These are phyloP conservation scores for Fusarium citri DNA, from an alignment of 2,329 filamentous ascomycete genomes.

Conservation along the genomic window DNA sequence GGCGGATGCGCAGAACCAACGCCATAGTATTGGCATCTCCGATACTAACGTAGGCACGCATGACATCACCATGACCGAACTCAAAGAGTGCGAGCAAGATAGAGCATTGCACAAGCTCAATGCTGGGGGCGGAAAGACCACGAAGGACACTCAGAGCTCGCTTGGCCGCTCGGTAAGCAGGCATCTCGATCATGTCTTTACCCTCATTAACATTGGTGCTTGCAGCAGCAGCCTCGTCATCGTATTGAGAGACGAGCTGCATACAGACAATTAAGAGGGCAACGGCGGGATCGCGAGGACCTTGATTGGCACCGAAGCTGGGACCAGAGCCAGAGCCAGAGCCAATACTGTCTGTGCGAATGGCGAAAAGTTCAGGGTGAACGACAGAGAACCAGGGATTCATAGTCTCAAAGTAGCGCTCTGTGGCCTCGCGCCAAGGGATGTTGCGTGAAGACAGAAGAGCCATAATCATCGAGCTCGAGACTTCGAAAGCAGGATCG, in stretches of 20 bases:
- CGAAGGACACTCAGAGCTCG: conserved; percentile 53
- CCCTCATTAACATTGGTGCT: conserved; percentile 45
- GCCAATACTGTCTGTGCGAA: conserved; percentile 39
- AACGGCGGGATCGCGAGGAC: conserved; percentile 45
- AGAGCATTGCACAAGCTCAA: conserved; percentile 57
- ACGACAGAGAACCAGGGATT: conserved; percentile 58
- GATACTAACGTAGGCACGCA: conserved; percentile 57
- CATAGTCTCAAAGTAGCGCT: conserved; percentile 55
- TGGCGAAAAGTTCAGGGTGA: conserved; percentile 54
- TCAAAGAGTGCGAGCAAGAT: conserved; percentile 58
- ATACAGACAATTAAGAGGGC: conserved; percentile 58
- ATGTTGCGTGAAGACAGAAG: conserved; percentile 51
- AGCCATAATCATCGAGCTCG: conserved; percentile 54
- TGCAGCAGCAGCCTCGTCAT: conserved; percentile 51
- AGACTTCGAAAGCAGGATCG: conserved; percentile 50
- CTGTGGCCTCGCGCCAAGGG: conserved; percentile 53
- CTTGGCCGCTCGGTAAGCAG: conserved; percentile 55
- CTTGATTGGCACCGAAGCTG: conserved; percentile 26
- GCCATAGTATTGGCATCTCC: conserved; percentile 55
- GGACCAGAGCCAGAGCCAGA: conserved; percentile 16
- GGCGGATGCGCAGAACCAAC: conserved; percentile 51
- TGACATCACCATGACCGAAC: conserved; percentile 57
- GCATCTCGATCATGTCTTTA: conserved; percentile 55
- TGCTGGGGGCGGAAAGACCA: conserved; percentile 50
- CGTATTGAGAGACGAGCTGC: conserved; percentile 55